These are phyloP conservation scores for Mycena vitilis DNA, from an alignment of 768 basidiomycete species.

Conservation along the genomic window DNA sequence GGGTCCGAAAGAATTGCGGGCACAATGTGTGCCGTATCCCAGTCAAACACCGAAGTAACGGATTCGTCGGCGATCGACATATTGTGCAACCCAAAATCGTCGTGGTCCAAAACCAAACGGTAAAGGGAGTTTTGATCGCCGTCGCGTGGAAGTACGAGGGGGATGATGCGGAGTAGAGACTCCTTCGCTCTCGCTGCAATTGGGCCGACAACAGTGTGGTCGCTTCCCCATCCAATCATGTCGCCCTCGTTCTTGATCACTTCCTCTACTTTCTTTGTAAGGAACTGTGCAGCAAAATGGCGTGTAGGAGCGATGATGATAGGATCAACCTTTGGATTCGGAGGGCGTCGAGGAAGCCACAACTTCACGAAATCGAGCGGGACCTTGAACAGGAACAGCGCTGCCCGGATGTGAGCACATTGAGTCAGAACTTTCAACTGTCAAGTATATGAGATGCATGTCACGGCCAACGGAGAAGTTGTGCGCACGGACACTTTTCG, in stretches of 20 bases:
- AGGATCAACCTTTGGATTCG: conserved; percentile 4
- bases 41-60: conserved; percentile 30
- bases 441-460: too few relatives aligned
- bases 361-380: conserved; percentile 13
- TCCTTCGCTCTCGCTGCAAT: conserved; percentile 9
- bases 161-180: conserved; percentile 13
- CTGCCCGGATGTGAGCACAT: conserved; percentile 12
- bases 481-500: too few relatives aligned
- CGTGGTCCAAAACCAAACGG: conserved; percentile 31
- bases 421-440: too few relatives aligned
- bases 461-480: too few relatives aligned
- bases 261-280: conserved; percentile 22
- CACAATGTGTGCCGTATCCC: conserved; percentile 26
- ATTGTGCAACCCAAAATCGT: conserved; percentile 32
- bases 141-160: conserved; percentile 17
- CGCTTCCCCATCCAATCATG: conserved; percentile 4
- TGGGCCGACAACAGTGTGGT: conserved; percentile 18
- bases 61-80: conserved; percentile 15
- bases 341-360: conserved; percentile 19
- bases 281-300: conserved; percentile 16
- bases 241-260: conserved; percentile 13
- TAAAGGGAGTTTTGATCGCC: background rate
- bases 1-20: conserved; percentile 31
- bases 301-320: conserved; percentile 21
- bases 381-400: conserved; percentile 20